A percentile compares a stretch with the other conserved stretches of the same genome.
Conservation (phyloP, 768 basidiomycete species). For the Termitomyces sp. region DNA sequence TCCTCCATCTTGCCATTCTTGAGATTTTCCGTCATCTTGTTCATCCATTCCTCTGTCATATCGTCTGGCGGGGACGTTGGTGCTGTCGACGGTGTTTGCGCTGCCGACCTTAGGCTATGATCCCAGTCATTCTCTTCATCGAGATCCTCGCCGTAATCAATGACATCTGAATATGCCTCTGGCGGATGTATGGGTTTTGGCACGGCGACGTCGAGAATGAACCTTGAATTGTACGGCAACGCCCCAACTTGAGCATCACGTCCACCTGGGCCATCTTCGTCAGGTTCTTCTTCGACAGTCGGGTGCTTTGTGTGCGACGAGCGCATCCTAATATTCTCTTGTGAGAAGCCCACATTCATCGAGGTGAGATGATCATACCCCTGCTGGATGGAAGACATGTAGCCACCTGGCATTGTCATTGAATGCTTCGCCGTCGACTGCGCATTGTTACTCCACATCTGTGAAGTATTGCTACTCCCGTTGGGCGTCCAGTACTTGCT, state of each 20-base stretch:
- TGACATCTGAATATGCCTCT: constrained; percentile 30
- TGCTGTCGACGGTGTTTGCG: constrained; percentile 23
- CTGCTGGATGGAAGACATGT: not conserved
- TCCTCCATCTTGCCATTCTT: constrained; percentile 15
- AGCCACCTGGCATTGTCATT: constrained; percentile 7
- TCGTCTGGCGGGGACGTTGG: constrained; percentile 22
- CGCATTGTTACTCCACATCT: constrained; percentile 9
- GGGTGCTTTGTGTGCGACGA: constrained; percentile 25
- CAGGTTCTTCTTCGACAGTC: constrained; percentile 40
- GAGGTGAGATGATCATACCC: constrained; percentile 1
- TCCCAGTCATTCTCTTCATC: constrained; percentile 16
- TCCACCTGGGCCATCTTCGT: constrained; percentile 31
- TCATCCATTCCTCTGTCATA: constrained; percentile 22
- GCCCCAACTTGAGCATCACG: constrained; percentile 18
- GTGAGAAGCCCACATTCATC: not conserved
- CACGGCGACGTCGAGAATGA: constrained; percentile 31
- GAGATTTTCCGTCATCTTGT: constrained; percentile 18
- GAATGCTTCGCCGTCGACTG: constrained; percentile 2
- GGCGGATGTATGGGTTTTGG: constrained; percentile 37
- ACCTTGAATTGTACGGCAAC: constrained; percentile 29
- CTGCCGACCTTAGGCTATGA: constrained; percentile 16
- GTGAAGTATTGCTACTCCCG: constrained; percentile 1
- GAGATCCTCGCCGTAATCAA: constrained; percentile 24
- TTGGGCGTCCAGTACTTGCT: constrained; percentile 13
- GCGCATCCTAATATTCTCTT: not conserved